Evolutionary conservation across 1,139 yeast genomes (phyloP), one percentile per base, ranked within the genome.

Genomic region (Oligophagozyma castellii): DNA sequence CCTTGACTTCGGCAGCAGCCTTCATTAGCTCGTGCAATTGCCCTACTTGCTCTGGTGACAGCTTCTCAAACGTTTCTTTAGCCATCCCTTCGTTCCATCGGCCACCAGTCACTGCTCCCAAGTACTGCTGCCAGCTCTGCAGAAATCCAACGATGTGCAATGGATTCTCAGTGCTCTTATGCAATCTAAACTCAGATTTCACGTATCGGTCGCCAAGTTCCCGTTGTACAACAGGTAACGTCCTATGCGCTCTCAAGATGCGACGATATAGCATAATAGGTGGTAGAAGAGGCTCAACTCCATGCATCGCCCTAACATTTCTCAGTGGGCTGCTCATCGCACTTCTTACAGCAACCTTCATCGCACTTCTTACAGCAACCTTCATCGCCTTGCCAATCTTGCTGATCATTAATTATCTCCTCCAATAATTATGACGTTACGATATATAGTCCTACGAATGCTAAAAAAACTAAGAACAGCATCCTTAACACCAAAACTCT

Each of bases 71-170:
- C 34, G 77, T 75, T 23, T 61, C 63, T 40, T 69, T 60, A 22
- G 76, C 73, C 46, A 89, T 58, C 5, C 77, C 81, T 29, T 65
- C 67, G 48, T 66, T 59, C 96, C 96, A 89, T 24, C 65, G 61
- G 3, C 80, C 92, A 11, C 81, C 79, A 26, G 74, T 73, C 21
- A 89, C 66, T 49, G 65, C 61, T 32, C 70, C 69, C 35, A 81
- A 65, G 46, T 89, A 89, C 43, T 81, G 86, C 49, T 89, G 98
- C 98, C 98, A 89, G 39, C 83, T 77, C 1, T 93, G 72, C 38
- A 89, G 64, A 46, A 89, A 89, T 8, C 95, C 96, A 6, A 92
- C 86, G 20, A 89, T 83, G 48, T 86, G 94, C 22, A 84, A 63
- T 1, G 98, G 96, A 51, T 89, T 84, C 42, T 84, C 95, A 10